Evolutionary conservation across 495 filamentous ascomycete species (phyloP).

Genomic region (Geoglossum glabrum): DNA sequence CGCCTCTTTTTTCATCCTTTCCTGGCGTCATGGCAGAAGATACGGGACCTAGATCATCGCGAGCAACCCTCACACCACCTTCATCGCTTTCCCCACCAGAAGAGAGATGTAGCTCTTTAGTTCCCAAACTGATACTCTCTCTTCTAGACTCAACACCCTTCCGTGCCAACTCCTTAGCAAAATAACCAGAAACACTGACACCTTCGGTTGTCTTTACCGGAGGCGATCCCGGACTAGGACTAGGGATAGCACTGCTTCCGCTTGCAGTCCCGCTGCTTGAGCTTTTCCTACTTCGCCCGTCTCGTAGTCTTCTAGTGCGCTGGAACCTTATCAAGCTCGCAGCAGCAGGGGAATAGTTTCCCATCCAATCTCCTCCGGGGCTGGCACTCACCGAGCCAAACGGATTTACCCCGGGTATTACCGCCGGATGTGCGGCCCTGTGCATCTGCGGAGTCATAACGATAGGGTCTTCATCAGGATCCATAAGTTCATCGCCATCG

Average conservation of each 20-base stretch:
- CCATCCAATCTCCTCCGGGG: constrained; percentile 37
- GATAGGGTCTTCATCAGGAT: constrained; percentile 51
- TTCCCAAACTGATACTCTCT: constrained; percentile 71
- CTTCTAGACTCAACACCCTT: constrained; percentile 37
- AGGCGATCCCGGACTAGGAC: constrained; percentile 41
- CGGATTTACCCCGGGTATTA: constrained; percentile 10
- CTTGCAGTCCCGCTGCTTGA: constrained; percentile 41
- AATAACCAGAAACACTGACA: constrained; percentile 17
- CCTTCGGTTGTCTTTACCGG: constrained; percentile 21
- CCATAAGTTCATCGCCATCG: constrained; percentile 61
- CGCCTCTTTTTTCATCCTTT: constrained; percentile 26
- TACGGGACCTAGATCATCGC: not conserved
- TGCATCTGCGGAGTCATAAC: constrained; percentile 46
- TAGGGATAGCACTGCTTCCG: constrained; percentile 47
- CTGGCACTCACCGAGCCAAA: constrained; percentile 18
- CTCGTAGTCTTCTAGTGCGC: constrained; percentile 35
- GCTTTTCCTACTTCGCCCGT: constrained; percentile 37
- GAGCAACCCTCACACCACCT: constrained; percentile 2
- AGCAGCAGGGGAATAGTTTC: constrained; percentile 41
- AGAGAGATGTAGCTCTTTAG: constrained; percentile 69
- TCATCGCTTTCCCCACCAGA: constrained; percentile 62
- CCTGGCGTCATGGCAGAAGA: constrained; percentile 14
- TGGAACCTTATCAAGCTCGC: constrained; percentile 60
- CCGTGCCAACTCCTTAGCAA: constrained; percentile 19
- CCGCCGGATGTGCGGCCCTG: constrained; percentile 15